A percentile compares a stretch with the other conserved stretches of the same genome.
Conservation (phyloP, 495 filamentous ascomycete genomes). For the Penicillium malachiteum region DNA sequence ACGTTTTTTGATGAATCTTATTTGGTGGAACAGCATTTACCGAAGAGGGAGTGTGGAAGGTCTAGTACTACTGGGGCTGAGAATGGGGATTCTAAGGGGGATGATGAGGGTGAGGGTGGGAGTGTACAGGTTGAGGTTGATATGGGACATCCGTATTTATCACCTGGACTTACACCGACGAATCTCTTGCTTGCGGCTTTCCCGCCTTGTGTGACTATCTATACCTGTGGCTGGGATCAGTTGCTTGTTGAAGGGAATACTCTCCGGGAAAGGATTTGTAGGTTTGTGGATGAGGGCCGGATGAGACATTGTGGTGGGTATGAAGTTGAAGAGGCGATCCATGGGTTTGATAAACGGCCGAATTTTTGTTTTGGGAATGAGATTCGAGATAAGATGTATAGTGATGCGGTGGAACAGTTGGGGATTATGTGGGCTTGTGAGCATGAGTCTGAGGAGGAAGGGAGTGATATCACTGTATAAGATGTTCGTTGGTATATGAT, state of each 20-base stretch:
- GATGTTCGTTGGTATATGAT: background rate
- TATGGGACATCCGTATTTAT: conserved; percentile 23
- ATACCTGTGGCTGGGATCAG: conserved; percentile 30
- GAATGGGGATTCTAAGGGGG: no score
- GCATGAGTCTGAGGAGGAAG: background rate
- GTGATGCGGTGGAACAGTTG: conserved; percentile 20
- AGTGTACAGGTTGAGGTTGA: conserved; percentile 7
- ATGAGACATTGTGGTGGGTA: conserved; percentile 16
- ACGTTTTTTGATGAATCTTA: conserved; percentile 24
- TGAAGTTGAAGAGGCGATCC: conserved; percentile 20
- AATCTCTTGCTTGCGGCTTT: conserved; percentile 12
- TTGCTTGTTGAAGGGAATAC: conserved; percentile 24
- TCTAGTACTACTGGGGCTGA: no score
- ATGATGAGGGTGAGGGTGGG: no score
- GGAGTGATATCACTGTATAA: background rate
- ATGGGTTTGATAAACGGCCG: conserved; percentile 31
- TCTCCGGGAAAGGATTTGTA: conserved; percentile 20
- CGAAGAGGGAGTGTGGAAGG: conserved; percentile 1
- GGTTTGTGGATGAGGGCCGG: conserved; percentile 9
- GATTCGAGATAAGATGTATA: conserved; percentile 18
- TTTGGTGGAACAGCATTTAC: conserved; percentile 10
- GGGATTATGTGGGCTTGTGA: conserved; percentile 18
- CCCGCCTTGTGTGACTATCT: conserved; percentile 18
- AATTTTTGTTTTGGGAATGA: conserved; percentile 17
- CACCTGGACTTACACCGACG: conserved; percentile 16